Evolutionary conservation across 2,329 filamentous ascomycete species (phyloP), one percentile per base, ranked within the genome.

Genomic region (Aphanoascus verrucosus): DNA sequence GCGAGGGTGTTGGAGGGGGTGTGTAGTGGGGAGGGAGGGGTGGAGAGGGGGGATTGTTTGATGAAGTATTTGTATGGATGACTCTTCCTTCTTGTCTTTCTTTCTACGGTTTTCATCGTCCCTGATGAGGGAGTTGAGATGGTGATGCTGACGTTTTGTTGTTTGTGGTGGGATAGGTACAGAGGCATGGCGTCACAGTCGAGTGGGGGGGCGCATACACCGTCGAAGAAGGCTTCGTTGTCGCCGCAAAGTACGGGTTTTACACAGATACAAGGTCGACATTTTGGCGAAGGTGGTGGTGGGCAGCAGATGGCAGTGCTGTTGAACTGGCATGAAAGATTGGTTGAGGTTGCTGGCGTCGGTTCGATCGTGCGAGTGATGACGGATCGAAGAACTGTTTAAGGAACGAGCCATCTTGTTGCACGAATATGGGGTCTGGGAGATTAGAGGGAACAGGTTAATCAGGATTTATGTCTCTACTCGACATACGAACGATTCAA

Each of bases 311-410:
- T 97, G 93, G 97, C 93, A 67, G 93, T 98, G 49, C 70, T 98
- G 67, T 75, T 98, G 61, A 96, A 89, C 72, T 98, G 93, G 93
- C 93, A 98, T 68, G 93, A 98, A 77, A 98, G 96, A 79, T 80
- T 96, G 58, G 88, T 97, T 3, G 93, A 98, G 65, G 83, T 96
- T 64, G 88, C 89, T 37, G 93, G 93, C 20, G 77, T 89, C 61
- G 93, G 93, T 43, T 96, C 86, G 69, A 93, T 98, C 71, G 87
- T 89, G 58, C 82, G 93, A 63, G 88, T 88, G 60, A 96, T 98
- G 90, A 93, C 88, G 41, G 93, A 98, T 76, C 87, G 91, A 75
- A 84, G 93, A 65, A 93, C 86, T 63, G 91, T 94, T 62, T 94
- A 74, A 75, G 48, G 37, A 14, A 28, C 20, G 40, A 20, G 15